Evolutionary conservation across 805 yeast genomes (phyloP), one percentile per base, ranked within the genome.

Genomic region (Candida hispaniensis): DNA sequence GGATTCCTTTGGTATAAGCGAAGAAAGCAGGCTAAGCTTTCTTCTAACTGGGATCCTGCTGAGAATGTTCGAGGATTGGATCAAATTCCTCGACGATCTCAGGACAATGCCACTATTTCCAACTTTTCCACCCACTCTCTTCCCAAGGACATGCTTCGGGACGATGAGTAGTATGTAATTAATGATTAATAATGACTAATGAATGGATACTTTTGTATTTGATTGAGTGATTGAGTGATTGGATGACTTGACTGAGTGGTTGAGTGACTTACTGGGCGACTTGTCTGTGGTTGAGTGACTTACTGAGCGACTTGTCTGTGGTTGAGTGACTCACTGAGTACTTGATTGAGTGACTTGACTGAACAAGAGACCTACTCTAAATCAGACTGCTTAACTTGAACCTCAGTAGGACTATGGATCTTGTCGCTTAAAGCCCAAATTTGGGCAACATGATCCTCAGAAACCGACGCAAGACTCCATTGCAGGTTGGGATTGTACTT

Each of bases 371-470:
- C 21, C 25, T 20, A 30, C 22, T 30, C 35, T 13, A 30, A n/a
- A 1, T 15, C 14, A 4, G 22, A 26, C 35, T 22, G 23, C 2
- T 10, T 10, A 7, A 32, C 28, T 18, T 22, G 28, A 17, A 32
- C n/a, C 18, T 32, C 28, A 3, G 27, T 22, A 13, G 28, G 36
- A 14, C 11, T 23, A 23, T 32, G 18, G 11, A 32, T 32, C 22
- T 23, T 18, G 14, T 32, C 36, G 14, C 18, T 10, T 7, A 32
- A 21, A 4, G 28, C 28, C 91, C 91, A 83, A 4, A 83, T 62
- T 50, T 80, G 86, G 19, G 79, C 59, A 41, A 81, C 62, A 26
- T 67, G 70, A 52, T 83, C 94, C 47, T 79, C 91, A 1, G 80
- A 82, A 34, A 73, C 74, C 35, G 79, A 70, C 4, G 75, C 75